Percentiles rank a stretch among this genome's conserved stretches.
phyloP scores from a whole-genome alignment of 345 rosid genomes.

The Pseudoturritis turrita region DNA sequence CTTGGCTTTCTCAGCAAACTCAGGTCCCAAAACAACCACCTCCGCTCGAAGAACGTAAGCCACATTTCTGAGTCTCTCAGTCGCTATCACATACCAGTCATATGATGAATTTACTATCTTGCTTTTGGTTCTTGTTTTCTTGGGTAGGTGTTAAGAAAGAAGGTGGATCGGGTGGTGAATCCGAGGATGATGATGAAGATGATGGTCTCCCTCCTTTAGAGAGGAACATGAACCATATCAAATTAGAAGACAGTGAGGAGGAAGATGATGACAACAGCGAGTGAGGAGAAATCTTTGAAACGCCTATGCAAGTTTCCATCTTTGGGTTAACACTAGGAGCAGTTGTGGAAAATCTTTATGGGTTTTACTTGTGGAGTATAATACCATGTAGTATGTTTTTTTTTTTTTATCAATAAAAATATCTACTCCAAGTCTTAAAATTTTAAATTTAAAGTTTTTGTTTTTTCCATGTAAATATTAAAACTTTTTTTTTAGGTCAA shows the following conservation, averaged over 20 bases:
- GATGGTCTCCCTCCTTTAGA: constrained; percentile 84
- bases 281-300: constrained; percentile 16
- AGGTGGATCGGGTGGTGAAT: constrained; percentile 36
- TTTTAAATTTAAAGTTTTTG: neutral
- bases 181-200: constrained; percentile 52
- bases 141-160: constrained; percentile 29
- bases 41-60: constrained; percentile 40
- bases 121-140: neutral
- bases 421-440: neutral
- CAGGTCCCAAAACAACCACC: constrained; percentile 49
- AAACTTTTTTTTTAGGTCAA: constrained; percentile 17
- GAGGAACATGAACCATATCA: constrained; percentile 76
- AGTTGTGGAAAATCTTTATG: neutral
- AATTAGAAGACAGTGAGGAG: constrained; percentile 57
- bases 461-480: neutral
- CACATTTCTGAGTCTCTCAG: neutral
- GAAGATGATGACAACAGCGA: constrained; percentile 43
- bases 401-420: neutral
- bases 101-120: neutral
- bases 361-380: constrained; percentile 1
- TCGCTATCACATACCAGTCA: neutral
- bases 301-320: neutral
- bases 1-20: constrained; percentile 81
- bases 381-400: constrained; percentile 5
- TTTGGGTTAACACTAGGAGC: neutral